Base-by-base conservation (phyloP, 2,329 filamentous ascomycete genomes). In the Cercospora beticola region DNA sequence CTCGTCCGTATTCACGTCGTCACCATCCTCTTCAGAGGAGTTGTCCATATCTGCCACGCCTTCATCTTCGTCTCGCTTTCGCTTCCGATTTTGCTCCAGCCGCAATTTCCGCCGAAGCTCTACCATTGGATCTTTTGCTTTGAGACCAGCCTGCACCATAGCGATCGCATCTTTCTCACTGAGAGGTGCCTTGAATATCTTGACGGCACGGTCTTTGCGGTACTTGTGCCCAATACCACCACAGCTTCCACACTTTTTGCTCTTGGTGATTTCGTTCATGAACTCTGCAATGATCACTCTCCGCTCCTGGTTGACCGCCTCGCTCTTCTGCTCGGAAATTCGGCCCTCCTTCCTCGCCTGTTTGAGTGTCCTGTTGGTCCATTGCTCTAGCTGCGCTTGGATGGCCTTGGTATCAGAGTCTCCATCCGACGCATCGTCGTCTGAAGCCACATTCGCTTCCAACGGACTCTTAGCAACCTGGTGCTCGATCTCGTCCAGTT, bases 161-260 rank as follows among this genome's bases (percentile, higher is more conserved):
- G 90, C 89, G 52, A 88, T 86, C 78, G 89, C 88, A 40, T 95
- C 89, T 79, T 96, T 97, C 58, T 86, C 81, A 58, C 86, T 87
- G 66, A 97, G 82, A 1, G 91, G 84, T 77, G 92, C 95, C 78
- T 94, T 90, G 80, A 98, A 99, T 64, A 99, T 93, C 80, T 98
- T 99, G 77, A 94, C 91, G 75, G 89, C 95, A 54, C 91, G 87
- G 76, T 99, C 94, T 79, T 97, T 97, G 74, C 94, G 89, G 80
- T 92, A 98, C 2, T 85, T 84, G 10, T 93, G 94, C 14, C 91
- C 94, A 70, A 95, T 88, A 30, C 91, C 87, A 73, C 82, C 82
- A 77, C 89, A 91, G 71, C 84, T 88, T 49, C 83, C 84, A 81
- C 95, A 99, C 75, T 87, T 87, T 74, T 89, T 90, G 58, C 86